Evolutionary conservation across 352 stramenopile species (phyloP), one percentile per base, ranked within the genome.

Genomic region (Phytophthora rubi): DNA sequence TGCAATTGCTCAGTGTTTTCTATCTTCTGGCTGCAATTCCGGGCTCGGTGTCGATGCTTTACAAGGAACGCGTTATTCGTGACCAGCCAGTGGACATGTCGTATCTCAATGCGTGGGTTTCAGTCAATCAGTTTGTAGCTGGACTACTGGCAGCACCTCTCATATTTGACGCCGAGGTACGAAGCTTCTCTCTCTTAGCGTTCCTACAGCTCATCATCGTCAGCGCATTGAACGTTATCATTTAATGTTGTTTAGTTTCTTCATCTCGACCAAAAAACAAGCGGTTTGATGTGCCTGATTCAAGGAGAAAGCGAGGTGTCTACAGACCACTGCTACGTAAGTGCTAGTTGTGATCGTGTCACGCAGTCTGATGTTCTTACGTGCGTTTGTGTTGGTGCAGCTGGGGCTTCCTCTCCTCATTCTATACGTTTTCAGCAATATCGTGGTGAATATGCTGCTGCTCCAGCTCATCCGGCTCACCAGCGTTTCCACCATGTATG

Each of bases 71-170:
- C 9, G 69, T 83, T 12, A 94, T 96, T 66, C 82, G 85, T 28
- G 78, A 92, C 52, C 86, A 94, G 53, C 89, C 89, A 32, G 92
- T 96, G 82, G 85, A 96, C 61, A 92, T 95, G 76, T 82, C 88
- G 35, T 96, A 96, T 59, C 71, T 96, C 26, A 96, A 96, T 45
- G 88, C 89, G 0, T 96, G 89, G 89, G 88, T 96, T 21, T 82
- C 86, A 1, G 82, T 95, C 4, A 94, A 93, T 63, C 88, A 96
- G 57, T 95, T 96, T 60, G 82, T 97, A 57, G 85, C 79, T 15
- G 89, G 86, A n/a, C 70, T 97, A 48, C 70, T 97, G 53, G 73
- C 89, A 16, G 88, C 89, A 33, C 89, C 89, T 0, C 64, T 96
- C n/a, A 80, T 94, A 23, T 95, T 96, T 57, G 87, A 96, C 57